Base-by-base conservation (phyloP, 2,329 filamentous ascomycete genomes). In the Aschersonia sp. region DNA sequence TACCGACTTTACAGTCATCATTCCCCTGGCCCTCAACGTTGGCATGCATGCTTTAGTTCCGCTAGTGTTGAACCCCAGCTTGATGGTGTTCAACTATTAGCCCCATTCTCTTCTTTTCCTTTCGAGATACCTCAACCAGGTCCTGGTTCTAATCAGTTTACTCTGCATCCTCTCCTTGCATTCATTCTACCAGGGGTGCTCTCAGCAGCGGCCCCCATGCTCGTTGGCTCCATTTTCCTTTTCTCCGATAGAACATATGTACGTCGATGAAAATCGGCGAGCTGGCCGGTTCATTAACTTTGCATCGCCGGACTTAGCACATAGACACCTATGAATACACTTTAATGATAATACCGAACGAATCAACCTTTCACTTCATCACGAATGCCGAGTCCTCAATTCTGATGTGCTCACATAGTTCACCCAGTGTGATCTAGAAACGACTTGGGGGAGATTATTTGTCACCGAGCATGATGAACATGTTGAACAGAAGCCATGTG, bases 31-130 rank as follows among this genome's bases (percentile, higher is more conserved):
- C 29, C 66, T 66, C 39, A 62, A 76, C 14, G 41, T 54, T n/a
- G 48, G 45, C 5, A 45, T 54, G 6, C 52, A 54, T 42, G 75
- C 80, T 56, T 59, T 76, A 41, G 59, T 81, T 49, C 78, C 78
- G 8, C 70, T 83, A 45, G 68, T 69, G 48, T 61, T 82, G 51
- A 82, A 82, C 54, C 79, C 79, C 22, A 76, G 74, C 45, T 58
- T 82, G 63, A 81, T 83, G 77, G 43, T 56, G 12, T 57, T 55
- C 47, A 56, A 55, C 43, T 57, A 56, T 32, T 55, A 48, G 46
- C 8, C 30, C 42, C n/a, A 43, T 30, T 43, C 42, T n/a, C 14
- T 41, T 41, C 14, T 22, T 22, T 41, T 14, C 14, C 40, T 22
- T 14, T 41, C 35, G 35, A 37, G 35, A 37, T 37, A 37, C 35